A percentile compares a stretch with the other conserved stretches of the same genome.
phyloP scores from a whole-genome alignment of 2,329 filamentous ascomycete species.

The Clonostachys rosea region DNA sequence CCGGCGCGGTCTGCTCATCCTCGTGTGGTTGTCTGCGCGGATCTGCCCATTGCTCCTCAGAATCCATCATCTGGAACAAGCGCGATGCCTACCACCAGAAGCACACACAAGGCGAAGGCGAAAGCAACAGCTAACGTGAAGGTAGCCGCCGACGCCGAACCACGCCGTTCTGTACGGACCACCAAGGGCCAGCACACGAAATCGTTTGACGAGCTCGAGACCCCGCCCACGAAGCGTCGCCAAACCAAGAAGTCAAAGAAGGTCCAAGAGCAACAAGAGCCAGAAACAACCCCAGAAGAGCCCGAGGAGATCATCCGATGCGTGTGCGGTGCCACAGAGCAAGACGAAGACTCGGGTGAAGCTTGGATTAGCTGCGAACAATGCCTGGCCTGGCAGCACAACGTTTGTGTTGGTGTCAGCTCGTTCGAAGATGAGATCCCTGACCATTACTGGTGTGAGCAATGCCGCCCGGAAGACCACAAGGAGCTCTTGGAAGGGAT shows the following conservation, averaged over 20 bases:
- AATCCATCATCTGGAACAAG: not conserved
- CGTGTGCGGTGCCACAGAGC: constrained; percentile 83
- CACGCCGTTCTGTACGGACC: constrained; percentile 87
- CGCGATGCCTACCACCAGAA: not conserved
- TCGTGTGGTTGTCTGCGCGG: too few species aligned
- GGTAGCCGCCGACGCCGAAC: constrained; percentile 58
- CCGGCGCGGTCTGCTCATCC: not conserved
- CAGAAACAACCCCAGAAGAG: constrained; percentile 44
- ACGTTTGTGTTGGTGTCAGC: constrained; percentile 86
- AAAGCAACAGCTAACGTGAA: constrained; percentile 11
- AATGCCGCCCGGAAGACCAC: constrained; percentile 82
- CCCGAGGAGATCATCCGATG: constrained; percentile 77
- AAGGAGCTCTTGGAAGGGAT: constrained; percentile 75
- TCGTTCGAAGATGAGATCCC: constrained; percentile 74
- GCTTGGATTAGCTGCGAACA: constrained; percentile 95
- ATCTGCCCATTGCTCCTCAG: not conserved
- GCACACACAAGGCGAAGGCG: not conserved
- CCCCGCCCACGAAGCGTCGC: constrained; percentile 47
- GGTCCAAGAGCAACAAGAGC: constrained; percentile 53
- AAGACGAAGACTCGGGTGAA: constrained; percentile 80
- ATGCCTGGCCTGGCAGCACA: constrained; percentile 95
- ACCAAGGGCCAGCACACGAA: constrained; percentile 96
- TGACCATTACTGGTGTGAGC: constrained; percentile 87
- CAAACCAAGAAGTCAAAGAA: constrained; percentile 47
- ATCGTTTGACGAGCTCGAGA: constrained; percentile 72